Base-by-base conservation (phyloP, 139 green algal species). In the Chlamydomonas asymmetrica region DNA sequence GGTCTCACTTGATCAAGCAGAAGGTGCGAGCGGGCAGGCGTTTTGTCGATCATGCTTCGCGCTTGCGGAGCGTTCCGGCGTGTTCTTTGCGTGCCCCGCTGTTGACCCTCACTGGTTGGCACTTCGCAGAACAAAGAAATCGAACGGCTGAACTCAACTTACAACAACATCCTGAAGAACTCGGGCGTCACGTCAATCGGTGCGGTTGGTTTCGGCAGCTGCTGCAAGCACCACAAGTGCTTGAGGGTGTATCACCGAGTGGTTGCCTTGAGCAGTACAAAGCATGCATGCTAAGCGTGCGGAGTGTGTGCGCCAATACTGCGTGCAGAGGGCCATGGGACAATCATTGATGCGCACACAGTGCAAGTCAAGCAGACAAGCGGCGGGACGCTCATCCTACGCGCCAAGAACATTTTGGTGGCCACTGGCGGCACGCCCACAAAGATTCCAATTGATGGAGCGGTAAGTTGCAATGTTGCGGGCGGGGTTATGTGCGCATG, bases 121-220 rank as follows among this genome's bases (percentile, higher is more conserved):
- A 74, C 10, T n/a, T n/a, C 50, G 5, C 73, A 98, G 91, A 81
- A 80, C 23, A 95, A 96, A 75, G 96, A 99, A 81, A 82, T 99
- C 7, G 49, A 84, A 43, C 84, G 96, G 0, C 85, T 99, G 10
- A 98, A 97, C 76, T 79, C 74, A 32, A 89, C 96, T 27, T 99
- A 99, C 80, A 79, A 79, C 62, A 93, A 89, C 75, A 92, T 98
- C 38, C 80, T 98, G 31, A 85, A 87, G 43, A 87, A 85, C 48
- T 88, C 94, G 34, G 78, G 78, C 4, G 88, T 92, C n/a, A 62
- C 80, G 1, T 66, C 83, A 31, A 66, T 91, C 3, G 82, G 82
- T 87, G 74, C 6, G 82, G n/a, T 41, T 25, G 25, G 59, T 9
- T 41, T 4, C n/a, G n/a, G n/a, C n/a, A n/a, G n/a, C n/a, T n/a